Percentiles rank a stretch among this genome's conserved stretches.
phyloP scores from a whole-genome alignment of 2,329 filamentous ascomycete genomes.

The Exophiala calicioides region DNA sequence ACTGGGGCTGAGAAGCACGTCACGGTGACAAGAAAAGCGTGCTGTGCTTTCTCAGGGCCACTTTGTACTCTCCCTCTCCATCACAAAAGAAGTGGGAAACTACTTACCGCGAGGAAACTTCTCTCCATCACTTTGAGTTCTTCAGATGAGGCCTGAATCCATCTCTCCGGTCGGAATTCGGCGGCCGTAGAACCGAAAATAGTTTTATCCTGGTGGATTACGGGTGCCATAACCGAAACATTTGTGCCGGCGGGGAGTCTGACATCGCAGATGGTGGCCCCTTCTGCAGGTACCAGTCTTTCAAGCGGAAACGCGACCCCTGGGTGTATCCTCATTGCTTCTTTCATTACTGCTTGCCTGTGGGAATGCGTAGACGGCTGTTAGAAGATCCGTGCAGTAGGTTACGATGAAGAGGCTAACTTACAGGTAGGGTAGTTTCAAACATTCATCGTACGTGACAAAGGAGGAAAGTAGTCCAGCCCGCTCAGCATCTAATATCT shows the following conservation, averaged over 20 bases:
- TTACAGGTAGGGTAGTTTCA: slow-evolving; percentile 45
- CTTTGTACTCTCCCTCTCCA: too few relatives aligned
- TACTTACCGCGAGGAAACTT: slow-evolving; percentile 6
- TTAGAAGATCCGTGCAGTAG: background rate
- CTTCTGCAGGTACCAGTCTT: slow-evolving; percentile 31
- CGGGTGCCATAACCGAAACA: slow-evolving; percentile 29
- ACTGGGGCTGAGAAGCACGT: too few relatives aligned
- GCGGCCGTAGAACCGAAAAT: slow-evolving; percentile 25
- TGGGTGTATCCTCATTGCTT: slow-evolving; percentile 40
- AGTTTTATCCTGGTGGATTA: slow-evolving; percentile 11
- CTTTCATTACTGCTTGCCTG: slow-evolving; percentile 40
- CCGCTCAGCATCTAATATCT: slow-evolving; percentile 44
- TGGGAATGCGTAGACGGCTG: background rate
- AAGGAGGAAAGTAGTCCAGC: slow-evolving; percentile 10
- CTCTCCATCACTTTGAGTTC: slow-evolving; percentile 35
- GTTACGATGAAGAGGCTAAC: slow-evolving; percentile 35
- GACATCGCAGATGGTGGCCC: slow-evolving; percentile 27
- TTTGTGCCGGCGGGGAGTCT: slow-evolving; percentile 27
- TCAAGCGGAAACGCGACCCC: slow-evolving; percentile 34
- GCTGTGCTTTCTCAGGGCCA: too few relatives aligned
- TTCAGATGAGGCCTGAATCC: slow-evolving; percentile 39
- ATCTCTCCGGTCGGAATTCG: slow-evolving; percentile 47
- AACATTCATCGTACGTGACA: slow-evolving; percentile 15
- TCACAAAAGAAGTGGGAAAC: too few relatives aligned
- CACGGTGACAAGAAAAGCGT: too few relatives aligned